phyloP scores from a whole-genome alignment of 148 eudicot genomes.

The Cornus suecica region DNA sequence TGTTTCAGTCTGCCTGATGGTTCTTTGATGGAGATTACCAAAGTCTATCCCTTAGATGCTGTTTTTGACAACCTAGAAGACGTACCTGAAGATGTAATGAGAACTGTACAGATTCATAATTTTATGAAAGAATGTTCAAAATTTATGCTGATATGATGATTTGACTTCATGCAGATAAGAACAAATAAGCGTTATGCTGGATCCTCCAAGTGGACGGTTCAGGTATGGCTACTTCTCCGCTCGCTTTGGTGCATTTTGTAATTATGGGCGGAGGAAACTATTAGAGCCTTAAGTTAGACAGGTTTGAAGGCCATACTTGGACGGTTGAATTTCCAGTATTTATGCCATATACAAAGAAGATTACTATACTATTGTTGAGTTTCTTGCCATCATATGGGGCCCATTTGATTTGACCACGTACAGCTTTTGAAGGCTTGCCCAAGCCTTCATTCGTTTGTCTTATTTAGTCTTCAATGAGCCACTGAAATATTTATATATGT shows the following conservation, averaged over 20 bases:
- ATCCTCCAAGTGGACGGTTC: slow-evolving; percentile 84
- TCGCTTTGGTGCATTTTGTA: slow-evolving; percentile 8
- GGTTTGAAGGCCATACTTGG: no score
- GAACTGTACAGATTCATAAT: background rate
- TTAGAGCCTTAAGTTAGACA: no score
- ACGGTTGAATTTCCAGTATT: no score
- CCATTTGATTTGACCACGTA: background rate
- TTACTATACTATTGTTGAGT: background rate
- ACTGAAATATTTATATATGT: background rate
- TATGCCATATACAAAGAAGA: background rate
- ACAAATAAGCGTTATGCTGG: slow-evolving; percentile 93
- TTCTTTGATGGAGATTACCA: slow-evolving; percentile 87
- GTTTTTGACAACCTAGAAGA: slow-evolving; percentile 84
- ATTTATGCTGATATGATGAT: slow-evolving; percentile 7
- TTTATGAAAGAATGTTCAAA: background rate
- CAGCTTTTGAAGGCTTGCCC: background rate
- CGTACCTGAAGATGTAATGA: slow-evolving; percentile 93
- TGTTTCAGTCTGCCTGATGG: slow-evolving; percentile 84
- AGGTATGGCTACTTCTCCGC: slow-evolving; percentile 36
- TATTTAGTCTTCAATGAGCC: background rate
- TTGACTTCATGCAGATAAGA: slow-evolving; percentile 57
- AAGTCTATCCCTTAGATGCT: slow-evolving; percentile 88
- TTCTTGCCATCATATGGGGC: background rate
- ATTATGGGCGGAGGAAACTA: no score
- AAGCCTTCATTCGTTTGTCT: background rate